These are phyloP conservation scores for Mycosphaerelloides madeirae DNA, from an alignment of 2,329 filamentous ascomycete genomes.

Conservation along the genomic window DNA sequence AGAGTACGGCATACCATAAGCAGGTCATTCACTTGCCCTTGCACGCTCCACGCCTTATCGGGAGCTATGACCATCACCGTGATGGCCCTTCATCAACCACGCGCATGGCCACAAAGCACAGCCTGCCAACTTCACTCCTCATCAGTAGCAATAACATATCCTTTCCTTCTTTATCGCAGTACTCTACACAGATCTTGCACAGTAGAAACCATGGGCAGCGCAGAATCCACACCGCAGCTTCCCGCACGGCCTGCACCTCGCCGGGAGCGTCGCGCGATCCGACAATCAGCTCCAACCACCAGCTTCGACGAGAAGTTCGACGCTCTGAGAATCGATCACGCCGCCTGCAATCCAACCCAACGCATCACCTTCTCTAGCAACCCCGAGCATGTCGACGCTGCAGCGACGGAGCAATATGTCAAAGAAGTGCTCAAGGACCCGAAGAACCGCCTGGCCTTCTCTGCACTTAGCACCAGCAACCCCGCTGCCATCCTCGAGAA, in stretches of 20 bases:
- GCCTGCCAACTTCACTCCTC: too few species aligned
- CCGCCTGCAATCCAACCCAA: conserved; percentile 6
- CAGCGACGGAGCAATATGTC: conserved; percentile 30
- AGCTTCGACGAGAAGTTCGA: conserved; percentile 34
- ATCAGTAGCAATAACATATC: too few species aligned
- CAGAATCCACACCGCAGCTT: conserved; percentile 19
- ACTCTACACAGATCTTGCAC: too few species aligned
- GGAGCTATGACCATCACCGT: too few species aligned
- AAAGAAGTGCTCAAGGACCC: conserved; percentile 31
- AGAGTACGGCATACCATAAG: too few species aligned
- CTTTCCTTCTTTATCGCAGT: too few species aligned
- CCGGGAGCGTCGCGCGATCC: conserved; percentile 14
- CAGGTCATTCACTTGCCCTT: too few species aligned
- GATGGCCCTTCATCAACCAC: too few species aligned
- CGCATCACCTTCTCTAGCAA: conserved; percentile 18
- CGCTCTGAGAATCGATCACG: conserved; percentile 28
- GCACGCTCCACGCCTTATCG: too few species aligned
- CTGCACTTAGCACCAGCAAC: conserved; percentile 64
- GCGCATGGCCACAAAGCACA: too few species aligned
- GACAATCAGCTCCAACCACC: conserved; percentile 12
- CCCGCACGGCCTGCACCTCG: conserved; percentile 11
- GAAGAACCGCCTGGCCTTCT: conserved; percentile 66
- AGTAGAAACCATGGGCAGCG: conserved; percentile 20
- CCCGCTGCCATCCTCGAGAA: conserved; percentile 63
- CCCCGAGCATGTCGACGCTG: conserved; percentile 26